Base-by-base conservation (phyloP, 192 early-diverging fungal genomes). In the Coemansia sp. region DNA sequence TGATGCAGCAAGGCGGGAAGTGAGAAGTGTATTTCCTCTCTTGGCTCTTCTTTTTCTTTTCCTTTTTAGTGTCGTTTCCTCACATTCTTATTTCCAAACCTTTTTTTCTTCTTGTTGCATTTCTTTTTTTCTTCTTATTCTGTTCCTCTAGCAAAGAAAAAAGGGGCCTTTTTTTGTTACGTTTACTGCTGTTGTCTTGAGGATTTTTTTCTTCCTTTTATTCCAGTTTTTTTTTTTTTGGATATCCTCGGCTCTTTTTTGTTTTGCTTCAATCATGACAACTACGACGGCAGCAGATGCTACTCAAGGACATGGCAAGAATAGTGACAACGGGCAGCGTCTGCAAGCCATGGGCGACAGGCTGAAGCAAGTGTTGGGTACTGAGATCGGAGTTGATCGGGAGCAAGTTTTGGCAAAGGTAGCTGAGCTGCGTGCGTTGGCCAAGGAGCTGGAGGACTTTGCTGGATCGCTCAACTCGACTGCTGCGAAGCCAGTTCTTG, bases 361-460 rank as follows among this genome's bases (percentile, higher is more conserved):
- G 17, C 35, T 60, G 58, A 33, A 38, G 13, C 58, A 60, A 10
- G 35, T 32, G 2, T 3, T 26, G 14, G 35, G 1, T 6, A 16
- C 6, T n/a, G n/a, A 53, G 38, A 39, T 63, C 19, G 39, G 37
- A 17, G 38, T 35, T 35, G 60, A 69, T 61, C 59, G 50, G 16
- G 47, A 69, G 47, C 39, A 28, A 30, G 14, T 33, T 7, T 61
- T 52, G 43, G 68, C 65, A 26, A 57, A 63, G 42, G 64, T 44
- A n/a, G 49, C 59, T 4, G 44, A 32, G 33, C 65, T 79, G 50
- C 65, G 65, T 8, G 77, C 68, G 0, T 21, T 79, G 19, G 62
- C 63, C 26, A 70, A 44, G 10, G 77, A 79, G 65, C 72, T 74
- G 30, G 72, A 74, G 46, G 62, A 74, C 3, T 39, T 74, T 32